phyloP scores from a whole-genome alignment of 2,329 filamentous ascomycete species.

The Ophiosphaerella narmari region DNA sequence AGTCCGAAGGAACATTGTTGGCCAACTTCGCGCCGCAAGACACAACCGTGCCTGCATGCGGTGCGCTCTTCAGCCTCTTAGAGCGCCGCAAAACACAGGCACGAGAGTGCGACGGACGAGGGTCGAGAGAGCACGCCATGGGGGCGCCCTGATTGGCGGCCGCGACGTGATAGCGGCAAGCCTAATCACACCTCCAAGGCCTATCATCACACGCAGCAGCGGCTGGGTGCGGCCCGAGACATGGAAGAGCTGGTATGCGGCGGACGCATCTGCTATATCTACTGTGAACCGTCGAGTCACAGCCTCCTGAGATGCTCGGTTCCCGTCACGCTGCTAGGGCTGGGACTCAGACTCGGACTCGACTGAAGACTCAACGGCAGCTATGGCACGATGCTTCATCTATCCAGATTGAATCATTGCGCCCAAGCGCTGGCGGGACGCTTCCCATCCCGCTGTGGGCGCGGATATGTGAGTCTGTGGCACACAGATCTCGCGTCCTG shows the following conservation, averaged over 20 bases:
- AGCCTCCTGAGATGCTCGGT: too few species aligned
- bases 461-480: constrained; percentile 28
- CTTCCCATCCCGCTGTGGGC: constrained; percentile 19
- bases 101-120: constrained; percentile 27
- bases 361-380: too few species aligned
- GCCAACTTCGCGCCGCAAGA: constrained; percentile 38
- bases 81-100: constrained; percentile 22
- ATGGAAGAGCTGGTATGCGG: too few species aligned
- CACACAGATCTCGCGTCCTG: constrained; percentile 29
- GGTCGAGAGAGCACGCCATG: constrained; percentile 18
- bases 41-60: constrained; percentile 43
- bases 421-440: constrained; percentile 23
- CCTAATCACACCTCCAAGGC: constrained; percentile 28
- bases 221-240: constrained; percentile 30
- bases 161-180: constrained; percentile 20
- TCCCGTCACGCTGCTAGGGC: too few species aligned
- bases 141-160: constrained; percentile 20
- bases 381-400: too few species aligned
- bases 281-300: too few species aligned
- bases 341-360: too few species aligned
- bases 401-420: neutral
- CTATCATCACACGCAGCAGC: constrained; percentile 27
- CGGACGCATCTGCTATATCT: too few species aligned
- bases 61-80: constrained; percentile 33
- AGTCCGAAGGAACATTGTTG: constrained; percentile 37